Base-by-base conservation (phyloP, 202 grass and related monocot species). In the Panicum hallii region DNA sequence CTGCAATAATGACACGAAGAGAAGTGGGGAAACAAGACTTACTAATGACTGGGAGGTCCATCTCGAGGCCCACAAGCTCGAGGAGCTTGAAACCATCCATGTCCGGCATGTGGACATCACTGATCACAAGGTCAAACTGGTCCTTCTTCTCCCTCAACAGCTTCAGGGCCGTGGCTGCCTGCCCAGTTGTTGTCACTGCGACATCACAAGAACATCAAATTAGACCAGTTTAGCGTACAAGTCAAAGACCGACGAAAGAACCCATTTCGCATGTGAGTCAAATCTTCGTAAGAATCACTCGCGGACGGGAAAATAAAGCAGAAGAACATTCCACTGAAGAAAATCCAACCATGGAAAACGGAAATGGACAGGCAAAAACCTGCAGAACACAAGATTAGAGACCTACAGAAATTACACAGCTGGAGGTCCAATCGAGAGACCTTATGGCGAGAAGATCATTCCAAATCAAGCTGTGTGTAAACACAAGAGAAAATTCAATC, bases 31-130 rank as follows among this genome's bases (percentile, higher is more conserved):
- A 48, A 65, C 45, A 46, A 13, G 56, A 45, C 97, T 94, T 90
- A 99, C 97, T 99, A 48, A 99, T 99, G 82, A 99, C 97, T 1
- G 97, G 97, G 53, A 99, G 90, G 84, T 99, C 97, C 90, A 99
- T 93, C 90, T 99, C 93, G 22, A 99, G 97, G 66, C 97, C 97
- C 6, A 93, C 91, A 15, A 97, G 88, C 86, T 99, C 97, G 17
- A 99, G 90, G 86, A 99, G 93, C 78, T 99, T 89, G 86, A 99
- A 99, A 14, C 97, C 97, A 86, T 99, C 93, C 88, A 99, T 93
- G 87, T 94, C 93, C 16, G 97, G 97, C 97, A 99, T 99, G 79
- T 97, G 97, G 60, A 99, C 97, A 61, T 99, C 93, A 60, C 90
- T 96, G 82, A 99, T 99, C 58, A 99, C 91, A 40, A 99, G 88